phyloP scores from a whole-genome alignment of 176 grass and related monocot genomes.

The Oryza officinalis region DNA sequence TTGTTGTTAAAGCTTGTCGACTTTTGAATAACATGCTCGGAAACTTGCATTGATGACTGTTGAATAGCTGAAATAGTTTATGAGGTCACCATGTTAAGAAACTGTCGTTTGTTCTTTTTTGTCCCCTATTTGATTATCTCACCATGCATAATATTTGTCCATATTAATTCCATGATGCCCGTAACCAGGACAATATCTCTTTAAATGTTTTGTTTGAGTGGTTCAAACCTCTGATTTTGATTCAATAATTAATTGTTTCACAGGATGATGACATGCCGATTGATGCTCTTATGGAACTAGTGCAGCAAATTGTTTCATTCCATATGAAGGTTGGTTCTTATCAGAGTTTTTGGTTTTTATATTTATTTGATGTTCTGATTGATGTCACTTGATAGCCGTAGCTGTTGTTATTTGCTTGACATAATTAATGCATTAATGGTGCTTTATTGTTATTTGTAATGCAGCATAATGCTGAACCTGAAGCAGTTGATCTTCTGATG shows the following conservation, averaged over 20 bases:
- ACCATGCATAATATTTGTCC: neutral
- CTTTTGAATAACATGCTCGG: neutral
- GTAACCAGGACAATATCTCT: neutral
- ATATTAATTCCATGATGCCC: neutral
- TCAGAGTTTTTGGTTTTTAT: neutral
- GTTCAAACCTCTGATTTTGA: neutral
- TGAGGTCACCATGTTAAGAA: neutral
- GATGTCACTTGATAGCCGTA: neutral
- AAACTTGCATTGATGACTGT: neutral
- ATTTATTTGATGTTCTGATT: neutral
- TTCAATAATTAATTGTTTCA: constrained; percentile 22
- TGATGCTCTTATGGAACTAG: constrained; percentile 91
- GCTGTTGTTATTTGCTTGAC: neutral
- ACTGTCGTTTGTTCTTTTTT: neutral
- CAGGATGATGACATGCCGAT: constrained; percentile 89
- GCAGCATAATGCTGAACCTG: constrained; percentile 96
- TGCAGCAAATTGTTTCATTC: constrained; percentile 98
- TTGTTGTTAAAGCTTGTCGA: neutral
- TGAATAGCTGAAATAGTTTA: constrained; percentile 17
- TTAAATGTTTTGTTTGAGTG: neutral
- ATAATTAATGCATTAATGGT: neutral
- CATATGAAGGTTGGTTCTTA: constrained; percentile 88
- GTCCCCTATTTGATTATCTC: neutral
- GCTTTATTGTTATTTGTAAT: constrained; percentile 23
- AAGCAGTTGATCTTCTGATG: constrained; percentile 98